Conservation (phyloP, 352 stramenopile genomes). For the Lagenidium sp. region DNA sequence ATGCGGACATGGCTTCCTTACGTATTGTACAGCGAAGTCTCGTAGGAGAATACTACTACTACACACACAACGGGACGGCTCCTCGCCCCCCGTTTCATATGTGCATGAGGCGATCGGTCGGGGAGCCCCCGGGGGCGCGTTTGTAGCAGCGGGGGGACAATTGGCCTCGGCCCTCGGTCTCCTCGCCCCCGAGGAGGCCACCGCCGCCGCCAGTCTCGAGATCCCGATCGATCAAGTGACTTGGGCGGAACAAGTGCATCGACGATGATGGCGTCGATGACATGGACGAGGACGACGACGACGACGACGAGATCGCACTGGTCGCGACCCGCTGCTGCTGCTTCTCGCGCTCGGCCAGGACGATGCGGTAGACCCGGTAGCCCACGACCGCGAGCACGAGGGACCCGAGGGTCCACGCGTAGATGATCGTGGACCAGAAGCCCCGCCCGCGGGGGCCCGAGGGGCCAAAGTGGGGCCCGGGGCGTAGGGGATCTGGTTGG, state of each 20-base stretch:
- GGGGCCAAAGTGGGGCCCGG: not conserved
- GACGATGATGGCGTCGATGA: too few species aligned
- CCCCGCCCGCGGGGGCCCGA: slow-evolving; percentile 8
- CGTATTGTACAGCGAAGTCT: too few species aligned
- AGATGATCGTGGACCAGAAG: slow-evolving; percentile 42
- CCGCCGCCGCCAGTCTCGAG: not conserved
- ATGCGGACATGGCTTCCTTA: too few species aligned
- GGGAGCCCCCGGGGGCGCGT: slow-evolving; percentile 33
- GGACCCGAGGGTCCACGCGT: slow-evolving; percentile 33
- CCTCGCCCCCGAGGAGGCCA: not conserved
- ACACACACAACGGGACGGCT: not conserved
- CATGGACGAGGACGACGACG: too few species aligned
- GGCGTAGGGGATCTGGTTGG: slow-evolving; percentile 1
- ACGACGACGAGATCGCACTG: too few species aligned
- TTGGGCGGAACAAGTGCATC: too few species aligned
- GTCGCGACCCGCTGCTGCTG: slow-evolving; percentile 12
- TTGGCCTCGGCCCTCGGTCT: slow-evolving; percentile 1
- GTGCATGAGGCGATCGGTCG: slow-evolving; percentile 21
- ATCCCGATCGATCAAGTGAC: too few species aligned
- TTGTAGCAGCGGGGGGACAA: slow-evolving; percentile 37
- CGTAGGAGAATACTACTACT: too few species aligned
- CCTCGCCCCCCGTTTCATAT: slow-evolving; percentile 7
- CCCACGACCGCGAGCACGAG: slow-evolving; percentile 33
- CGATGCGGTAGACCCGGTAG: slow-evolving; percentile 45
- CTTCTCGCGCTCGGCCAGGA: slow-evolving; percentile 26